Evolutionary conservation across 2,329 filamentous ascomycete genomes (phyloP), one percentile per base, ranked within the genome.

Genomic region (Juglanconis juglandina): DNA sequence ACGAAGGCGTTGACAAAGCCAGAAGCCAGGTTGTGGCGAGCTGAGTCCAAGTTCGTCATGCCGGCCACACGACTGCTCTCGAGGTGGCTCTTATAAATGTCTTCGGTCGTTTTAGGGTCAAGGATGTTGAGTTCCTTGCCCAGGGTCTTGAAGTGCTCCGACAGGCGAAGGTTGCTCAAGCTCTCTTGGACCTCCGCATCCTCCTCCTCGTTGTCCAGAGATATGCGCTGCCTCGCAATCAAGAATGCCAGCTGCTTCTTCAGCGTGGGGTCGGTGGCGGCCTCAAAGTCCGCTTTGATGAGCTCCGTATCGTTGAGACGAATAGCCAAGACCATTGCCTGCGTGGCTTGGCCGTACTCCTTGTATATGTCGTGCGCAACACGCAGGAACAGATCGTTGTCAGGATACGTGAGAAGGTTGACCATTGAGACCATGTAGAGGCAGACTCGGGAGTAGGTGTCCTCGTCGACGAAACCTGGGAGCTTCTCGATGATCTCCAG

Each of bases 401-500:
- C 95, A 48, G 95, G 95, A 71, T 96, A 98, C 57, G 95, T 97
- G 73, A 99, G 87, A 24, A 99, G 85, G 71, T 95, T 96, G 67
- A 99, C 95, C 91, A 98, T 98, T 80, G 92, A 96, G 68, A 96
- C 92, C 89, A 99, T 96, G 79, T 99, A 99, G 67, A 99, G 79
- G 73, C 95, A 98, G 59, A 97, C 95, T 70, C 95, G 83, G 56
- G 90, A 82, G 73, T 96, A 99, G 33, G 93, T 98, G 77, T 98
- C 89, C 74, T 96, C 89, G 74, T 99, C 95, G 56, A 99, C 83
- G 69, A 93, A 96, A 66, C 92, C 84, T 59, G 91, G 87, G 50
- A 99, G 90, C 70, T 93, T 81, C 70, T 97, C 92, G 67, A 99
- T 98, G 73, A 97, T 96, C 77, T 99, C 95, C 62, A 99, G 81